Conservation (phyloP, 257 asterid genomes). For the Nicotiana tomentosiformis region DNA sequence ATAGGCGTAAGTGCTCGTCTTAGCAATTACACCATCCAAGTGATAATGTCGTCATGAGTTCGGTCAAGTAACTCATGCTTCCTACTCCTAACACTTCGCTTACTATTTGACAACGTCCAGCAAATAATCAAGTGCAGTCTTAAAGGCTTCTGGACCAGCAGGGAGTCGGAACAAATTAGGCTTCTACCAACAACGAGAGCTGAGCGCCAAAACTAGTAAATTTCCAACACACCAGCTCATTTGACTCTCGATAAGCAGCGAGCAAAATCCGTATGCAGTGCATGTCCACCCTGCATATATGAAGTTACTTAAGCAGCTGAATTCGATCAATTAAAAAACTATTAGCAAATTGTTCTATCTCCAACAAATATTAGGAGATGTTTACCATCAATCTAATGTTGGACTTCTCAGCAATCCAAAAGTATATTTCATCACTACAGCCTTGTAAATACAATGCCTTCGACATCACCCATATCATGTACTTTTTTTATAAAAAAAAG, state of each 20-base stretch:
- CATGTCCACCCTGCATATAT: constrained; percentile 64
- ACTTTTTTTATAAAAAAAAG: too few relatives aligned
- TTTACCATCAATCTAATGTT: not conserved
- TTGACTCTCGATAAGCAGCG: constrained; percentile 32
- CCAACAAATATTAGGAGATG: not conserved
- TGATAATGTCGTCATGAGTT: not conserved
- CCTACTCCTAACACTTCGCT: not conserved
- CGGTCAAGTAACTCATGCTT: not conserved
- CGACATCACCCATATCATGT: not conserved
- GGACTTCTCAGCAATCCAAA: not conserved
- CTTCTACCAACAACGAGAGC: not conserved
- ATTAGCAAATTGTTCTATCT: not conserved
- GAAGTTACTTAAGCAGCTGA: not conserved
- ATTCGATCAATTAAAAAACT: not conserved
- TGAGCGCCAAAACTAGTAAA: not conserved
- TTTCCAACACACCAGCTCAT: not conserved
- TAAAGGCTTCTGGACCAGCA: not conserved
- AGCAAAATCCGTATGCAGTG: constrained; percentile 67
- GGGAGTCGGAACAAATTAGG: not conserved
- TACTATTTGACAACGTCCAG: not conserved
- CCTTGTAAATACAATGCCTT: not conserved
- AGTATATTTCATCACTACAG: not conserved
- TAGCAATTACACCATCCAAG: not conserved
- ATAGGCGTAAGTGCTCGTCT: not conserved
- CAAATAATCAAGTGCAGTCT: not conserved